Base-by-base conservation (phyloP, 2,329 filamentous ascomycete genomes). In the Colletotrichum siamense region DNA sequence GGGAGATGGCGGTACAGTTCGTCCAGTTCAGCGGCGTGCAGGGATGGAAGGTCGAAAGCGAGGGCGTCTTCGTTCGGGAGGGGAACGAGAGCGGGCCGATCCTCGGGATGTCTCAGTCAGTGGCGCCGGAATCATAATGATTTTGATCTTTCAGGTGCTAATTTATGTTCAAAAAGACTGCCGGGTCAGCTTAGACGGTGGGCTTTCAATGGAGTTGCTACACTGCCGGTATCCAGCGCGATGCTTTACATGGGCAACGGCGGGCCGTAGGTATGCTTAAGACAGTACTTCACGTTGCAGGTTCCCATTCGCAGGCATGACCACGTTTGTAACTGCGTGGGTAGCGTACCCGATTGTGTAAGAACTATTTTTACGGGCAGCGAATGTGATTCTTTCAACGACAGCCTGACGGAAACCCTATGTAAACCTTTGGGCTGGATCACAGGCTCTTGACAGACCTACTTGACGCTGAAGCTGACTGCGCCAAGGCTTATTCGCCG, bases 1-100 rank as follows among this genome's bases (percentile, higher is more conserved):
- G 89, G 89, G 82, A 85, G 1, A 84, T 87, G 84, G 85, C 85
- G 0, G 84, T 87, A 18, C 82, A 87, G 44, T 86, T 85, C 75
- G 81, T 88, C 0, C 82, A 85, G 44, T 79, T 83, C 22, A 84
- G 82, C 63, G 81, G 81, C 0, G 80, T 82, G 3, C 79, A 81
- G 26, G 83, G 82, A 5, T 91, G 89, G 89, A 84, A 81, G 22
- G 85, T 88, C 61, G 85, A 83, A 55, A 79, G 85, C 3, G 84
- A 87, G 7, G 89, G 89, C 2, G 81, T 89, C n/a, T 87, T 91
- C 52, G 84, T 87, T 5, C 79, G 82, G 28, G 59, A 75, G 5
- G 78, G 77, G 49, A 77, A 80, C 4, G 76, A 80, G 39, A 57
- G 52, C 8, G 44, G n/a, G n/a, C 39, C 63, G 59, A 61, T 75